Percentiles rank a stretch among this genome's conserved stretches.
phyloP scores from a whole-genome alignment of 2,329 filamentous ascomycete genomes.

The Periglandula ipomoeae region DNA sequence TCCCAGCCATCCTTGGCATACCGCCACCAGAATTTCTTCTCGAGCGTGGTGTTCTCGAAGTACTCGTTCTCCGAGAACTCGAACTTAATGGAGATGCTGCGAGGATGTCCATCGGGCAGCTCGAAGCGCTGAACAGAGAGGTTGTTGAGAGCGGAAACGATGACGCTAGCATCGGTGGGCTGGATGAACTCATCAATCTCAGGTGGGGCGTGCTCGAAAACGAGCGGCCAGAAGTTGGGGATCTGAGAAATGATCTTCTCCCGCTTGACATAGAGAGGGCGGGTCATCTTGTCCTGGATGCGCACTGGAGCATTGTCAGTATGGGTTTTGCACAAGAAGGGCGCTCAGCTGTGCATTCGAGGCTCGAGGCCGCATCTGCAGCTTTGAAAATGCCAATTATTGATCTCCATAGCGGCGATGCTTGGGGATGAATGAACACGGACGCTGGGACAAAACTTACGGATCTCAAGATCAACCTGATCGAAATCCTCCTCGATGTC shows the following conservation, averaged over 20 bases:
- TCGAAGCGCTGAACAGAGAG: slow-evolving; percentile 75
- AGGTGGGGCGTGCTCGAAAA: slow-evolving; percentile 75
- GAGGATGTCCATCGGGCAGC: slow-evolving; percentile 66
- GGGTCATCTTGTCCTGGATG: slow-evolving; percentile 58
- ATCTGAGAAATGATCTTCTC: slow-evolving; percentile 61
- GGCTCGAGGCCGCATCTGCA: neutral
- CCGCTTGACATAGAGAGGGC: slow-evolving; percentile 69
- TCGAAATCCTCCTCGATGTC: slow-evolving; percentile 78
- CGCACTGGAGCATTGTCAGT: slow-evolving; percentile 45
- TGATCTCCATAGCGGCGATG: too few species aligned
- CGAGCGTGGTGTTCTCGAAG: slow-evolving; percentile 68
- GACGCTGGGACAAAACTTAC: slow-evolving; percentile 47
- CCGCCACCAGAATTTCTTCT: slow-evolving; percentile 90
- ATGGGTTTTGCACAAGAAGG: too few species aligned
- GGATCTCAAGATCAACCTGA: slow-evolving; percentile 70
- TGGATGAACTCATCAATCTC: slow-evolving; percentile 87
- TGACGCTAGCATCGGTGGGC: slow-evolving; percentile 64
- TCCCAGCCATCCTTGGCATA: slow-evolving; percentile 57
- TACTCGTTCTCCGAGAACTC: slow-evolving; percentile 74
- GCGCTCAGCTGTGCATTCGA: too few species aligned
- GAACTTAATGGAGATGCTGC: slow-evolving; percentile 68
- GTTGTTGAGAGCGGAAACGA: slow-evolving; percentile 57
- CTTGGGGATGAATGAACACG: too few species aligned
- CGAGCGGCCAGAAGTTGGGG: slow-evolving; percentile 88
- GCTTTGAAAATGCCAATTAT: too few species aligned